These are phyloP conservation scores for Ophidiomyces ophidiicola DNA, from an alignment of 2,329 filamentous ascomycete genomes.

Conservation along the genomic window DNA sequence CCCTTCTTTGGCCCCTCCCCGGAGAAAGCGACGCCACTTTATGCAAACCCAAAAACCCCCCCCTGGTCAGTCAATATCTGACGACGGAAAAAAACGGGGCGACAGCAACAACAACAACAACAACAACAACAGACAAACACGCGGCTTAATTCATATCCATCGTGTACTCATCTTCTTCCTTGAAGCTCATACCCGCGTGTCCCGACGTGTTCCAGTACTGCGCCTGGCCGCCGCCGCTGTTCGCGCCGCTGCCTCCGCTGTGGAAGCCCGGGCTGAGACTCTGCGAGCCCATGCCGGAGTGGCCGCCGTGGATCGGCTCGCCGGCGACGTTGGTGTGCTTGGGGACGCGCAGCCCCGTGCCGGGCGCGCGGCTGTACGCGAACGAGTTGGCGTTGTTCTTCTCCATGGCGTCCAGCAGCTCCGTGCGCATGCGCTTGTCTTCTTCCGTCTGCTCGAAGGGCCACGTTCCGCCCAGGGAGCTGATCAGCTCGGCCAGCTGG, in stretches of 20 bases:
- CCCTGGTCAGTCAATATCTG: too few species aligned
- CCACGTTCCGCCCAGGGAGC: constrained; percentile 59
- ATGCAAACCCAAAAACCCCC: too few species aligned
- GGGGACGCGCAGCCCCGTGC: constrained; percentile 78
- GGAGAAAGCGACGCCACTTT: constrained; percentile 7
- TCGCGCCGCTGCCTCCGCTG: constrained; percentile 56
- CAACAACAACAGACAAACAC: too few species aligned
- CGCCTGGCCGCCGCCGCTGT: constrained; percentile 37
- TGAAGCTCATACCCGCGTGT: constrained; percentile 58
- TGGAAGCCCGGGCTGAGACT: constrained; percentile 58
- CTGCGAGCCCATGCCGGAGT: constrained; percentile 41
- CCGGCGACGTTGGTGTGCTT: constrained; percentile 86
- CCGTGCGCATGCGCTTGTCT: constrained; percentile 87
- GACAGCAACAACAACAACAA: too few species aligned
- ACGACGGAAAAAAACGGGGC: too few species aligned
- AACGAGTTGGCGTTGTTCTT: constrained; percentile 68
- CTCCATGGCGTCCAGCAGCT: constrained; percentile 73
- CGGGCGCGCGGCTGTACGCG: constrained; percentile 69
- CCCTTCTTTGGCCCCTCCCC: constrained; percentile 1
- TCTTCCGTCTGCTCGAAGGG: constrained; percentile 81
- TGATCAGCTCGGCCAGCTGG: constrained; percentile 65
- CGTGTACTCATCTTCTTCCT: constrained; percentile 86
- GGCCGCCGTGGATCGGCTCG: constrained; percentile 55
- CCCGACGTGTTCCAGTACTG: constrained; percentile 43
- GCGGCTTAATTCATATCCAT: constrained; percentile 51